A percentile compares a stretch with the other conserved stretches of the same genome.
These are phyloP conservation scores for Talaromyces liani DNA, from an alignment of 495 filamentous ascomycete species.

Conservation along the genomic window DNA sequence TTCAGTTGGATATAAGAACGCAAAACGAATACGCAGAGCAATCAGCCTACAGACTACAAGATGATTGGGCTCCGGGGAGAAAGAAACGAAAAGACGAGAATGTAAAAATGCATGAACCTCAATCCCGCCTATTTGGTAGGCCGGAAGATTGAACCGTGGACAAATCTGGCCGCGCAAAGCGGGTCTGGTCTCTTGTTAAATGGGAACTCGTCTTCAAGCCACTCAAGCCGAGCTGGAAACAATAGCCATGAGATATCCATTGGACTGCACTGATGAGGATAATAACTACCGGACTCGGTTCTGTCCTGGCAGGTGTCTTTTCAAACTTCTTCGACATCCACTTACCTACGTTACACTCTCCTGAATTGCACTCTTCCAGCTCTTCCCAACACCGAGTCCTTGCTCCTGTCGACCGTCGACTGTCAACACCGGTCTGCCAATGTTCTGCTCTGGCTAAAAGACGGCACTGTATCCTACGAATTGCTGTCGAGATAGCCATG, in stretches of 20 bases:
- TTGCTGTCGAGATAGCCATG: background rate
- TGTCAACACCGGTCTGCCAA: background rate
- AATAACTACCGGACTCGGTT: background rate
- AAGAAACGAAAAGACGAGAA: background rate
- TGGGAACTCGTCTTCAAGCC: background rate
- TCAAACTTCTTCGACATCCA: background rate
- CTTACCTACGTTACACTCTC: background rate
- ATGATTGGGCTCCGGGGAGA: background rate
- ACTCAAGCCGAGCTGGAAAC: slow-evolving; percentile 2
- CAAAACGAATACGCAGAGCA: background rate
- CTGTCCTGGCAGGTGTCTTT: background rate
- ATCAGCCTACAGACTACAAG: background rate
- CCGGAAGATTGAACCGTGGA: slow-evolving; percentile 26
- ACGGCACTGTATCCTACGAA: background rate
- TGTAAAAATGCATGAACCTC: slow-evolving; percentile 9
- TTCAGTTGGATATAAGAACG: background rate
- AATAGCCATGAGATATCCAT: background rate
- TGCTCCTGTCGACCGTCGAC: background rate
- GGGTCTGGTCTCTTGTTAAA: background rate
- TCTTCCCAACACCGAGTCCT: background rate
- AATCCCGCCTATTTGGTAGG: slow-evolving; percentile 26
- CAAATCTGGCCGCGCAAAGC: slow-evolving; percentile 5
- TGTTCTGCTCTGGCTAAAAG: background rate
- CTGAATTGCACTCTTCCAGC: background rate
- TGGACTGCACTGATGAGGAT: background rate